A percentile compares a stretch with the other conserved stretches of the same genome.
These are phyloP conservation scores for Alternaria postmessia DNA, from an alignment of 2,329 filamentous ascomycete genomes.

Conservation along the genomic window DNA sequence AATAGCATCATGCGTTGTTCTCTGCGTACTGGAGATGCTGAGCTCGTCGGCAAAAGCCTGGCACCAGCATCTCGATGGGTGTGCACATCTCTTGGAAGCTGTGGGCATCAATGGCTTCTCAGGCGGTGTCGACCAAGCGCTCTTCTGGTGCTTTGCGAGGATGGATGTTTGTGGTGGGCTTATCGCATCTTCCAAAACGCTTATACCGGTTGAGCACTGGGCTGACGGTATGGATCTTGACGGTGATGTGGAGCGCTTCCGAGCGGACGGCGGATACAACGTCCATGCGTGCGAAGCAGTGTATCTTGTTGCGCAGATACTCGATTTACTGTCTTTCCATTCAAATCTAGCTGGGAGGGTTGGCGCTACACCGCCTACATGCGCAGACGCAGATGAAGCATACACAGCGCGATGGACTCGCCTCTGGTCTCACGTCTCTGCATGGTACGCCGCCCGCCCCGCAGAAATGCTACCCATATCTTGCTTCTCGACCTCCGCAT, in stretches of 20 bases:
- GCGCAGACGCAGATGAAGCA: neutral
- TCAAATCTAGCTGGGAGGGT: slow-evolving; percentile 33
- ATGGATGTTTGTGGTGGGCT: slow-evolving; percentile 66
- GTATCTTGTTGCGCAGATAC: slow-evolving; percentile 62
- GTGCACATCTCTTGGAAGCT: slow-evolving; percentile 61
- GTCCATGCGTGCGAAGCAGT: slow-evolving; percentile 69
- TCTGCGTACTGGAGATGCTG: slow-evolving; percentile 60
- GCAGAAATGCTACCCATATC: slow-evolving; percentile 25
- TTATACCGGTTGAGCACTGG: slow-evolving; percentile 62
- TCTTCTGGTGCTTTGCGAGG: slow-evolving; percentile 67
- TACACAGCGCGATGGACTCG: slow-evolving; percentile 33
- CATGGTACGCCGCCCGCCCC: slow-evolving; percentile 44
- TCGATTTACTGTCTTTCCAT: slow-evolving; percentile 37
- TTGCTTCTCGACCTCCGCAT: slow-evolving; percentile 6
- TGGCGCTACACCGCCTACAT: neutral
- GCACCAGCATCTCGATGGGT: slow-evolving; percentile 65
- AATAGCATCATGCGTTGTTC: slow-evolving; percentile 58
- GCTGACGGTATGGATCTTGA: slow-evolving; percentile 52
- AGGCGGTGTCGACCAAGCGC: slow-evolving; percentile 61
- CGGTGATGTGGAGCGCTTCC: slow-evolving; percentile 51
- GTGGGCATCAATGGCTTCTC: slow-evolving; percentile 61
- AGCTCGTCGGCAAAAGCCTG: slow-evolving; percentile 60
- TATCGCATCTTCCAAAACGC: slow-evolving; percentile 61
- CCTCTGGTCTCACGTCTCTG: slow-evolving; percentile 45
- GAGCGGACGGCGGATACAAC: slow-evolving; percentile 54